A percentile compares a stretch with the other conserved stretches of the same genome.
phyloP scores from a whole-genome alignment of 73 alveolate genomes.

The Paramecium sexaurelia region DNA sequence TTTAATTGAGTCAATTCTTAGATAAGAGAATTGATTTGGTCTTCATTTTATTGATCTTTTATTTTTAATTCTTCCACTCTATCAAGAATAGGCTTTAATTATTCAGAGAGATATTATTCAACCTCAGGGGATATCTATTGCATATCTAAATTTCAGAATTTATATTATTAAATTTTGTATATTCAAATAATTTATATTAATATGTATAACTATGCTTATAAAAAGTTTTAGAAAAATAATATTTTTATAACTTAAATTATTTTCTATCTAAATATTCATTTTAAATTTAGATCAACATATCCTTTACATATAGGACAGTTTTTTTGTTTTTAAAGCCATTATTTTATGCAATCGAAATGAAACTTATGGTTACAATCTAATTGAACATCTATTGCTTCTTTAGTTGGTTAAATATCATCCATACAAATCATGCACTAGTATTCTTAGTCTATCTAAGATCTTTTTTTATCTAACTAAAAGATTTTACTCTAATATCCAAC shows the following conservation, averaged over 20 bases:
- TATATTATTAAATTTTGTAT: neutral
- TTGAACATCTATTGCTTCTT: neutral
- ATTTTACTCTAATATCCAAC: neutral
- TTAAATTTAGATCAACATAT: neutral
- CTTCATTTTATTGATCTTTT: constrained; percentile 24
- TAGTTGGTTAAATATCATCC: neutral
- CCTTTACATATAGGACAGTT: neutral
- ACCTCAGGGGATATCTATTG: constrained; percentile 45
- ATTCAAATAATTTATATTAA: too few species aligned
- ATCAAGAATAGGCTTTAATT: neutral
- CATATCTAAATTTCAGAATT: constrained; percentile 40
- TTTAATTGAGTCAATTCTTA: neutral
- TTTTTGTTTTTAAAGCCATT: neutral
- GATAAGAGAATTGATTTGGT: neutral
- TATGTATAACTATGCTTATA: too few species aligned
- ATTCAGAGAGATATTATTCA: neutral
- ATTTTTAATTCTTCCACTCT: neutral
- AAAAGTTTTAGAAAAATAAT: too few species aligned
- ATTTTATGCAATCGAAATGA: neutral
- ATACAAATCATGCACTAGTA: neutral
- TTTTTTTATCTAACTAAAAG: neutral
- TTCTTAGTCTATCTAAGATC: neutral
- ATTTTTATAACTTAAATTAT: too few species aligned
- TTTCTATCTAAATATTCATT: neutral
- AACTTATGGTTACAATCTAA: neutral